Conservation (phyloP, 306 rosid species). For the Pterocarpus santalinus region DNA sequence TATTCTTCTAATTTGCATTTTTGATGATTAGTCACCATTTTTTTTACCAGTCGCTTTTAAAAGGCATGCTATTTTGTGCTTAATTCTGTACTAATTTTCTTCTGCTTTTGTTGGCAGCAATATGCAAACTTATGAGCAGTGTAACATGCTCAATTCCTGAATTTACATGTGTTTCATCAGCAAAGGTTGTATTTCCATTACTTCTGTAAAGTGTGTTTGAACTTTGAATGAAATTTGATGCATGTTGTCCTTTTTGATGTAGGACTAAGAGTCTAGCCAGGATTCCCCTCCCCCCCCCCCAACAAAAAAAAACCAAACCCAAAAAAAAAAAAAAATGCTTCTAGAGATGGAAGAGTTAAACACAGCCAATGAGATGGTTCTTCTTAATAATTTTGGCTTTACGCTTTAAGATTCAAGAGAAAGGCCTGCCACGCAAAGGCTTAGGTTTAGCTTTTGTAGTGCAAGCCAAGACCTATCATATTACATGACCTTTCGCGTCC, state of each 20-base stretch:
- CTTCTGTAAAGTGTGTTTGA: conserved; percentile 41
- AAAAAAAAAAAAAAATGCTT: too few species aligned
- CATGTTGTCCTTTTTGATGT: conserved; percentile 1
- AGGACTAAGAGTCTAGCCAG: neutral
- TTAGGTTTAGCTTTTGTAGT: neutral
- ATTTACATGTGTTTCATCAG: conserved; percentile 93
- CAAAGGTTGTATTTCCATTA: conserved; percentile 74
- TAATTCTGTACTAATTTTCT: conserved; percentile 41
- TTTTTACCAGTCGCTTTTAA: neutral
- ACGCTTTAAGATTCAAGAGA: too few species aligned
- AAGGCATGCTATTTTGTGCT: conserved; percentile 4
- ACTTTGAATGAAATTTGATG: conserved; percentile 20
- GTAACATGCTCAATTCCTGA: conserved; percentile 90
- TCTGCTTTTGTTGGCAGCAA: conserved; percentile 63
- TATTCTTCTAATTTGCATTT: neutral
- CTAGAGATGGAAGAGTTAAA: too few species aligned
- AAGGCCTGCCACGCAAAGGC: too few species aligned
- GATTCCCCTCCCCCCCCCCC: neutral
- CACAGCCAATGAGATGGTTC: neutral
- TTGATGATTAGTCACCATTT: neutral
- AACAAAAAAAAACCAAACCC: too few species aligned
- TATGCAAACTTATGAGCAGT: conserved; percentile 85
- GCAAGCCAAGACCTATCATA: neutral
- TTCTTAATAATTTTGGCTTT: neutral
- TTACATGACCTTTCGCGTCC: too few species aligned